Evolutionary conservation across 225 moss, liverwort and hornwort species (phyloP), one percentile per base, ranked within the genome.

Genomic region (Ulota crispa): DNA sequence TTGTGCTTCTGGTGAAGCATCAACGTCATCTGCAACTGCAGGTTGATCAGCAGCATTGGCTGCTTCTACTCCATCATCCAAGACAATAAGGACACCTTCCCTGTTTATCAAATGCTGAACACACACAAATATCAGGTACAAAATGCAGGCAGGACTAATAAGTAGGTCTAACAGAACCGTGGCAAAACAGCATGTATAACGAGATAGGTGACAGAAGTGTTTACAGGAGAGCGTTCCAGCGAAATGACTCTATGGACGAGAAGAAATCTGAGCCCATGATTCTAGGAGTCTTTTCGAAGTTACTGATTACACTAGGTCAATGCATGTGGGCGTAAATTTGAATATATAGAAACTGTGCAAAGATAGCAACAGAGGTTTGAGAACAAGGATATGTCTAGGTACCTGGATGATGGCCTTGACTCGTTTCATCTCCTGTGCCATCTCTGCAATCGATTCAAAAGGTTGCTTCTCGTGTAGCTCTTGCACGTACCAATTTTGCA

Each of bases 361-460:
- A 68, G 47, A 36, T 37, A 68, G 68, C 39, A 62, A 60, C 60
- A 75, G 53, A 27, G 47, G 50, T 18, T 19, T 15, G 24, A 76
- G 65, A 39, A 28, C 39, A 69, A 75, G 45, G 36, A 45, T 53
- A 19, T 23, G 20, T 62, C n/a, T 27, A 68, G 53, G 80, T 73
- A 99, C 96, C 93, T 99, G 98, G 62, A 99, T 91, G 68, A 99
- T 96, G 50, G 99, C 94, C 86, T 94, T 94, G 65, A 94, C 96
- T 80, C 87, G 91, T 82, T 91, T 86, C 84, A 92, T 88, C 82
- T 93, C 96, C 74, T 86, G 90, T 18, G 94, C 87, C 91, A 93
- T 93, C 82, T 94, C 91, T 4, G 84, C 75, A 47, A 94, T 78
- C 10, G 92, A 88, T 41, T 92, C 85, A 70, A 99, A 94, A 7